phyloP scores from a whole-genome alignment of 805 yeast genomes.

The Candida taoyuanica region DNA sequence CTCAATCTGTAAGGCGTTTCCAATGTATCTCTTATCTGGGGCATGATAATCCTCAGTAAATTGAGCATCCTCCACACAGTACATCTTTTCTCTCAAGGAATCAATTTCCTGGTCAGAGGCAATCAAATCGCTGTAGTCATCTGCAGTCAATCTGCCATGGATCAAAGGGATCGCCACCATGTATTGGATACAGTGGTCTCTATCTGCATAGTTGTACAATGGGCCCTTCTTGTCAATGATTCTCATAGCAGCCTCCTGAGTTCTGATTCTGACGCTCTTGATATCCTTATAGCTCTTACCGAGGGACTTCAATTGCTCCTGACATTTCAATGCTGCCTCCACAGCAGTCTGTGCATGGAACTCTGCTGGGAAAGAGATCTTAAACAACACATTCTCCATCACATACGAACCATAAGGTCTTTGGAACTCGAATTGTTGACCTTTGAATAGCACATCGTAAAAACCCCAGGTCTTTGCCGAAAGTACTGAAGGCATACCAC shows the following conservation, averaged over 20 bases:
- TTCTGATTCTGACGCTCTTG: conserved; percentile 43
- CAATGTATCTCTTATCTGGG: conserved; percentile 53
- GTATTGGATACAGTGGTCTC: conserved; percentile 63
- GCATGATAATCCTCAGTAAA: conserved; percentile 51
- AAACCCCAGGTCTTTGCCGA: conserved; percentile 61
- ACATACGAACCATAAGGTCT: conserved; percentile 52
- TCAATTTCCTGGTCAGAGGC: conserved; percentile 52
- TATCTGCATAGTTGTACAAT: conserved; percentile 56
- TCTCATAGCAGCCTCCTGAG: conserved; percentile 59
- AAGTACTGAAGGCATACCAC: conserved; percentile 54
- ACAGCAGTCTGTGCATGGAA: conserved; percentile 65
- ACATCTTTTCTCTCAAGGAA: conserved; percentile 48
- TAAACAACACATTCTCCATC: conserved; percentile 58
- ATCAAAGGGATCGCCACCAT: conserved; percentile 57
- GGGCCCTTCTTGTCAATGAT: conserved; percentile 60
- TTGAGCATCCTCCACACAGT: conserved; percentile 44
- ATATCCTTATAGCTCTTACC: conserved; percentile 48
- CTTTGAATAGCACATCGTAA: conserved; percentile 55
- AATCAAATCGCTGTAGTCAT: conserved; percentile 47
- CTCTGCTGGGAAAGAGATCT: conserved; percentile 62
- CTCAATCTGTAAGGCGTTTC: conserved; percentile 48
- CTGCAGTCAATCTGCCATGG: conserved; percentile 52
- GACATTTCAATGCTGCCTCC: conserved; percentile 48
- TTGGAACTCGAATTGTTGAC: conserved; percentile 49
- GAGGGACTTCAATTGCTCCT: conserved; percentile 31